Evolutionary conservation across 2,329 filamentous ascomycete genomes (phyloP).

Genomic region (Sporothrix inflata): DNA sequence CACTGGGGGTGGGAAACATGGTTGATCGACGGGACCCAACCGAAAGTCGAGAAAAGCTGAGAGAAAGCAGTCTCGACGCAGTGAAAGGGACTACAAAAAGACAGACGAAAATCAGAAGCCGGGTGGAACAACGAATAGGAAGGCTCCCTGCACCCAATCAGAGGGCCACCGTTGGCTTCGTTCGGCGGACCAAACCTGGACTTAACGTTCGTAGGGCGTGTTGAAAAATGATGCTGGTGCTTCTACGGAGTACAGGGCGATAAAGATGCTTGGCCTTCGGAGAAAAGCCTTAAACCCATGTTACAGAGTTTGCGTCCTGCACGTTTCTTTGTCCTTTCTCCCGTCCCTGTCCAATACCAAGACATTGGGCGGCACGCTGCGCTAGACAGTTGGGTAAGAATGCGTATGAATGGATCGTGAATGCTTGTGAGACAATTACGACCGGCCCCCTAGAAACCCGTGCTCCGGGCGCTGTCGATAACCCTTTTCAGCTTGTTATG

Average conservation of each 20-base stretch:
- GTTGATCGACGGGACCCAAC: neutral
- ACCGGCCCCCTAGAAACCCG: neutral
- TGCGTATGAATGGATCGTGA: neutral
- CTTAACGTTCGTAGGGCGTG: neutral
- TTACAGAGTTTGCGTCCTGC: neutral
- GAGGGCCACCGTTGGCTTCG: neutral
- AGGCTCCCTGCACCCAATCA: neutral
- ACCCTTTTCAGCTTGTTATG: neutral
- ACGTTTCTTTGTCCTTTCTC: neutral
- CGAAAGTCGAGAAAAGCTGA: neutral
- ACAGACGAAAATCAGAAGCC: neutral
- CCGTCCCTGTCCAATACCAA: neutral
- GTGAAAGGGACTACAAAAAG: neutral
- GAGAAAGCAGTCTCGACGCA: too few species aligned
- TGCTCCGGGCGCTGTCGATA: neutral
- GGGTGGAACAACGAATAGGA: neutral
- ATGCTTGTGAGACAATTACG: neutral
- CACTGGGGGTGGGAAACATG: neutral
- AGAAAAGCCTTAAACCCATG: constrained; percentile 9
- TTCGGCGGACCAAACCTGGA: neutral
- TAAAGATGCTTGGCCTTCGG: neutral
- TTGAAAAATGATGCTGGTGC: neutral
- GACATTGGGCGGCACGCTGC: neutral
- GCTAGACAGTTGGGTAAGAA: neutral
- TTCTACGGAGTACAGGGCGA: neutral